These are phyloP conservation scores for Tolypocladium guangdongense DNA, from an alignment of 2,329 filamentous ascomycete species.

Conservation along the genomic window DNA sequence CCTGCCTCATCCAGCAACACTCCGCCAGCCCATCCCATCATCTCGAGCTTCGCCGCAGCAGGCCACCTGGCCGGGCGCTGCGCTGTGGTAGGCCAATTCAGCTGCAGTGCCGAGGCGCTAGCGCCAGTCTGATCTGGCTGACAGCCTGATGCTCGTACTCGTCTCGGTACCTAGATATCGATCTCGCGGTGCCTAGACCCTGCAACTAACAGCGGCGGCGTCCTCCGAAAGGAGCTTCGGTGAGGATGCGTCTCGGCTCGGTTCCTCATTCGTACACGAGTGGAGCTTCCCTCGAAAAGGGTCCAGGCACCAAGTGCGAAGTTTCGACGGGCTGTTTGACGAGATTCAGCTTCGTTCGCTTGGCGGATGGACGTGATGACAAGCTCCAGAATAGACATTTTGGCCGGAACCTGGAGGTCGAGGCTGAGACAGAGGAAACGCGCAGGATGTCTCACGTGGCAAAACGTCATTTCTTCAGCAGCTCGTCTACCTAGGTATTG, in stretches of 20 bases:
- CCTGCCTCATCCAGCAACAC: constrained; percentile 3
- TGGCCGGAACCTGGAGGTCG: background rate
- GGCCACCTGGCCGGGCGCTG: constrained; percentile 6
- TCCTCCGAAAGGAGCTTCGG: background rate
- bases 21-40: background rate
- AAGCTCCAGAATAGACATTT: background rate
- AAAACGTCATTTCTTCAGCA: background rate
- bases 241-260: background rate
- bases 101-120: background rate
- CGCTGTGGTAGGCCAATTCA: constrained; percentile 7
- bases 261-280: background rate
- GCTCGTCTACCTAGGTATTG: background rate
- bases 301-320: no score
- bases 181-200: background rate
- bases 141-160: no score
- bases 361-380: background rate
- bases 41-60: background rate
- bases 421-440: background rate
- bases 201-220: no score
- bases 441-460: background rate
- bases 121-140: background rate
- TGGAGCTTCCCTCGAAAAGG: background rate
- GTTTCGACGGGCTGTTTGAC: no score
- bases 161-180: background rate
- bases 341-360: no score